Conservation (phyloP, 441 rosid species). For the Erodium moschatum region DNA sequence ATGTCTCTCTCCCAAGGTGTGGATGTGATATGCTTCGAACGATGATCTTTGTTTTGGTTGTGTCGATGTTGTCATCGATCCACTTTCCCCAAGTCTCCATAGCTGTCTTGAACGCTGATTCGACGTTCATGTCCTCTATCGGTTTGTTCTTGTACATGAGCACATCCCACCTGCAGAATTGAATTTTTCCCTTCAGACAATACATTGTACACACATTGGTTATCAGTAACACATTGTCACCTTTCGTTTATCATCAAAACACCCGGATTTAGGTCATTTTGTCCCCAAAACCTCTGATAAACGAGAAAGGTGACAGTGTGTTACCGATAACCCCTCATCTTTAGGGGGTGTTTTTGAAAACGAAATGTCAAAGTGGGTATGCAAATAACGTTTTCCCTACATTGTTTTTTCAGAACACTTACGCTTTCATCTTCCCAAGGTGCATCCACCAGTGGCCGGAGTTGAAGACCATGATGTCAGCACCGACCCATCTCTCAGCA, state of each 20-base stretch:
- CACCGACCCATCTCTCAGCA: slow-evolving; percentile 29
- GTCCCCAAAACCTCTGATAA: no score
- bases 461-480: slow-evolving; percentile 36
- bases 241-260: no score
- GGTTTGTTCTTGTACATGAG: slow-evolving; percentile 25
- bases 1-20: slow-evolving; percentile 27
- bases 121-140: slow-evolving; percentile 26
- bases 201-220: no score
- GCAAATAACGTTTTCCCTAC: no score
- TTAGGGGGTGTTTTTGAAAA: no score
- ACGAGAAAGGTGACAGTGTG: no score
- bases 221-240: no score
- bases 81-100: slow-evolving; percentile 34
- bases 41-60: slow-evolving; percentile 23
- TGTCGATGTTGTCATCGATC: slow-evolving; percentile 24
- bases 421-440: slow-evolving; percentile 22
- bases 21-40: slow-evolving; percentile 34
- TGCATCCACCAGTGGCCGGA: slow-evolving; percentile 43
- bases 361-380: no score
- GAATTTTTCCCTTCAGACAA: no score
- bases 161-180: slow-evolving; percentile 39
- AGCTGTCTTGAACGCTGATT: slow-evolving; percentile 27
- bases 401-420: slow-evolving; percentile 1
- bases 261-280: no score
- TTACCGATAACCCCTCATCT: no score